These are phyloP conservation scores for Zasmidium angulare DNA, from an alignment of 2,329 filamentous ascomycete genomes.

Conservation along the genomic window DNA sequence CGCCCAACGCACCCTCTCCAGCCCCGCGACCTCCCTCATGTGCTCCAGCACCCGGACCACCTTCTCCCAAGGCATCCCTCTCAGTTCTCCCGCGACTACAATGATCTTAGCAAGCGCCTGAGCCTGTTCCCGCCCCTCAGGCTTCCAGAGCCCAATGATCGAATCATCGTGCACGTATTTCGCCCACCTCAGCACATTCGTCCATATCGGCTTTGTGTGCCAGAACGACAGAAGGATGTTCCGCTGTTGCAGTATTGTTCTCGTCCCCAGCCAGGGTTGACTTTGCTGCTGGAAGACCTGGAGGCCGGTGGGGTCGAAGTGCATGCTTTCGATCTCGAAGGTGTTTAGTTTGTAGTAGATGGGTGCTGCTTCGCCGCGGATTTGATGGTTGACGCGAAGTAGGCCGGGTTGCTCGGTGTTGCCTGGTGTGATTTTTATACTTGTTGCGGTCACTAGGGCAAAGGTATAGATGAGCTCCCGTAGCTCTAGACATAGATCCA, in stretches of 20 bases:
- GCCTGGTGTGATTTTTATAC: background rate
- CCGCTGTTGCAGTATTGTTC: too few relatives aligned
- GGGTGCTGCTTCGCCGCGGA: background rate
- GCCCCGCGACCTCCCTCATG: background rate
- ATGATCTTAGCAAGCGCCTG: background rate
- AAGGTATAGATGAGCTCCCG: background rate
- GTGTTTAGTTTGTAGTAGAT: slow-evolving; percentile 2
- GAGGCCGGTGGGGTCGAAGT: background rate
- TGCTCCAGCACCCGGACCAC: background rate
- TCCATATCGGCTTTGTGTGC: background rate
- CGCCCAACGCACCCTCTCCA: background rate
- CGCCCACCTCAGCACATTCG: background rate
- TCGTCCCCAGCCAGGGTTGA: background rate
- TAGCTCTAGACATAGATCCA: background rate
- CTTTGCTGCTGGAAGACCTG: background rate
- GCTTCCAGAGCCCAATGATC: background rate
- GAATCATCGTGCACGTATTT: background rate
- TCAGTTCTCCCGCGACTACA: background rate
- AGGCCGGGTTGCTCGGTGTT: background rate
- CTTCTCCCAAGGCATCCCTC: background rate
- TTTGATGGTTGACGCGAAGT: background rate
- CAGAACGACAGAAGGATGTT: background rate
- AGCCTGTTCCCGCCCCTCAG: too few relatives aligned
- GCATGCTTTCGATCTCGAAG: background rate
- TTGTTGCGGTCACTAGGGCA: background rate